phyloP scores from a whole-genome alignment of 805 yeast species.

The Myxozyma neglecta region DNA sequence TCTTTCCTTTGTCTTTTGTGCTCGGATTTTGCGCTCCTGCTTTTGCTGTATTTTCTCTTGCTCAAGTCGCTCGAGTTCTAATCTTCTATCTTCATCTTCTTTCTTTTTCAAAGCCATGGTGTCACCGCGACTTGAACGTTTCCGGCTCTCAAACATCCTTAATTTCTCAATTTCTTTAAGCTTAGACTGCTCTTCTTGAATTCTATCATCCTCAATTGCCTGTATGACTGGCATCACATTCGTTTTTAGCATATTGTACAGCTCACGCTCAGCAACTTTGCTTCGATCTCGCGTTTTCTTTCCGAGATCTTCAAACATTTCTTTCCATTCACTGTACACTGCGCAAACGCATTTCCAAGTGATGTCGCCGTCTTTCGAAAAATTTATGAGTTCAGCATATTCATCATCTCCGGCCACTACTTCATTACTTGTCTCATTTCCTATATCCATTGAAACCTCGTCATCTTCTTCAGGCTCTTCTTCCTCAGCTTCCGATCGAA shows the following conservation, averaged over 20 bases:
- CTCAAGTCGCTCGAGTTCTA: slow-evolving; percentile 23
- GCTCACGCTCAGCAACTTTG: slow-evolving; percentile 27
- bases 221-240: slow-evolving; percentile 38
- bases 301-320: slow-evolving; percentile 27
- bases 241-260: slow-evolving; percentile 30
- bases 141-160: slow-evolving; percentile 38
- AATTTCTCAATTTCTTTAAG: slow-evolving; percentile 35
- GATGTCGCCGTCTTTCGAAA: slow-evolving; percentile 29
- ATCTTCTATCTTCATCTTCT: slow-evolving; percentile 33
- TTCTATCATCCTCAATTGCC: slow-evolving; percentile 35
- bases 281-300: slow-evolving; percentile 24
- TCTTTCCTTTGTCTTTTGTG: slow-evolving; percentile 15
- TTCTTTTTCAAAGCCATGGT: slow-evolving; percentile 31
- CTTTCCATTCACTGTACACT: slow-evolving; percentile 37
- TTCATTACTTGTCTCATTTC: not conserved
- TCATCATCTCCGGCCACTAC: not conserved
- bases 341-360: slow-evolving; percentile 41
- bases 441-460: not conserved
- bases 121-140: slow-evolving; percentile 41
- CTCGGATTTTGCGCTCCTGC: slow-evolving; percentile 21
- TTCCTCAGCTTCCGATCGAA: slow-evolving; percentile 15
- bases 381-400: slow-evolving; percentile 12
- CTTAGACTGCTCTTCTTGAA: slow-evolving; percentile 34
- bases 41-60: slow-evolving; percentile 22
- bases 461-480: slow-evolving; percentile 21